Conservation (phyloP, 192 early-diverging fungal species). For the Backusella tarrabulga region DNA sequence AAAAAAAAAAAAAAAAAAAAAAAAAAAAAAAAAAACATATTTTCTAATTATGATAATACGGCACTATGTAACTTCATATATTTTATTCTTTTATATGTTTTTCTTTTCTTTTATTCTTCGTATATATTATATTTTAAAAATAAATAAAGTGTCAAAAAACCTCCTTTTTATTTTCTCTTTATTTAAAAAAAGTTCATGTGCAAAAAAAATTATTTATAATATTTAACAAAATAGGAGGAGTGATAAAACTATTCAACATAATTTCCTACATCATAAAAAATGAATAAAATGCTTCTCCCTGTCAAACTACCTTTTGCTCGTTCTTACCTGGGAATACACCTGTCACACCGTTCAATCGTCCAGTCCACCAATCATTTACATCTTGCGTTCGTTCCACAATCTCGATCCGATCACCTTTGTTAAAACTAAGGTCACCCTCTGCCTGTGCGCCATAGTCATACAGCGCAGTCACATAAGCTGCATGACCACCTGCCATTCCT, state of each 20-base stretch:
- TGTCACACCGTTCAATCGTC: constrained; percentile 28
- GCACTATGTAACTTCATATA: not conserved
- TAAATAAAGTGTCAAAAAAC: not conserved
- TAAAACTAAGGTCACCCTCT: constrained; percentile 40
- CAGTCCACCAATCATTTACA: constrained; percentile 48
- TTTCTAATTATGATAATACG: not conserved
- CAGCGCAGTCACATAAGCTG: constrained; percentile 32
- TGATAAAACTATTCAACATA: constrained; percentile 2
- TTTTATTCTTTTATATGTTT: not conserved
- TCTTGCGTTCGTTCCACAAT: constrained; percentile 36
- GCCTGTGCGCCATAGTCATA: constrained; percentile 42
- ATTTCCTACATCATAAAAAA: not conserved
- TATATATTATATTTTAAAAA: not conserved
- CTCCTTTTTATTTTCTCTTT: not conserved
- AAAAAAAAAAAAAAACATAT: not conserved
- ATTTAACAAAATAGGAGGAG: not conserved
- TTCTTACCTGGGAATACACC: constrained; percentile 35
- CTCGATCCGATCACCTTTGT: constrained; percentile 43
- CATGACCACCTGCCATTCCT: not conserved
- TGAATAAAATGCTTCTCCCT: not conserved
- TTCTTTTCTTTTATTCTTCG: not conserved
- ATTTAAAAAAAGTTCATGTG: not conserved
- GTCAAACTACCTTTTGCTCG: not conserved
- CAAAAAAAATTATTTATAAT: not conserved
- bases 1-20: not conserved